Evolutionary conservation across 768 basidiomycete genomes (phyloP).

Genomic region (Phanerochaete carnosa): DNA sequence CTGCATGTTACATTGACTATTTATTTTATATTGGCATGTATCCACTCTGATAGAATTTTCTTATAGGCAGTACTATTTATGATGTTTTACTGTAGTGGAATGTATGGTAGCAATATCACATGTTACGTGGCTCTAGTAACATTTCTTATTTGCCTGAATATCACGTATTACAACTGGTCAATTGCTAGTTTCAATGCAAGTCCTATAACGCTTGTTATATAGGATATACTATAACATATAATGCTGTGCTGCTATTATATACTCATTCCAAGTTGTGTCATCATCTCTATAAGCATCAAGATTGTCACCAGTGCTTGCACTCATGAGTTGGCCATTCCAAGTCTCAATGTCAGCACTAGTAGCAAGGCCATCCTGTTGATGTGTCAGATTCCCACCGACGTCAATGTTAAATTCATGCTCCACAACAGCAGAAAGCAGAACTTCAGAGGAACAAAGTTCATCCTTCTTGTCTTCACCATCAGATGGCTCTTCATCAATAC

Average conservation of each 20-base stretch:
- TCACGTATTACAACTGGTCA: background rate
- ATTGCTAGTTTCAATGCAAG: background rate
- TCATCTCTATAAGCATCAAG: background rate
- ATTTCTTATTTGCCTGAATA: background rate
- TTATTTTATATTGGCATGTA: too few relatives aligned
- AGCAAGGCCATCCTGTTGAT: background rate
- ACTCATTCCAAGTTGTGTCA: background rate
- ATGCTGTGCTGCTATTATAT: background rate
- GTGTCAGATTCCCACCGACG: background rate
- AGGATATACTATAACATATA: background rate
- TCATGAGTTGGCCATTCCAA: background rate
- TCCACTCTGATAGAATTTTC: too few relatives aligned
- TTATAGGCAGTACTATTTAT: too few relatives aligned
- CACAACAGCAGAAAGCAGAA: background rate
- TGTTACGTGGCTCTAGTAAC: background rate
- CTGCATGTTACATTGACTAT: too few relatives aligned
- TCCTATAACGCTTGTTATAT: background rate
- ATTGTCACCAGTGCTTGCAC: background rate
- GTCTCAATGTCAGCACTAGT: background rate
- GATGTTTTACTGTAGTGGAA: background rate
- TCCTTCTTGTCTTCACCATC: background rate
- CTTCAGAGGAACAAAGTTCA: background rate
- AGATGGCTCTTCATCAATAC: background rate
- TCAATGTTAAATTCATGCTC: background rate
- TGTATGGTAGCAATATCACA: conserved; percentile 2